Evolutionary conservation across 108 stramenopile species (phyloP).

Genomic region (Schizochytrium sp.): DNA sequence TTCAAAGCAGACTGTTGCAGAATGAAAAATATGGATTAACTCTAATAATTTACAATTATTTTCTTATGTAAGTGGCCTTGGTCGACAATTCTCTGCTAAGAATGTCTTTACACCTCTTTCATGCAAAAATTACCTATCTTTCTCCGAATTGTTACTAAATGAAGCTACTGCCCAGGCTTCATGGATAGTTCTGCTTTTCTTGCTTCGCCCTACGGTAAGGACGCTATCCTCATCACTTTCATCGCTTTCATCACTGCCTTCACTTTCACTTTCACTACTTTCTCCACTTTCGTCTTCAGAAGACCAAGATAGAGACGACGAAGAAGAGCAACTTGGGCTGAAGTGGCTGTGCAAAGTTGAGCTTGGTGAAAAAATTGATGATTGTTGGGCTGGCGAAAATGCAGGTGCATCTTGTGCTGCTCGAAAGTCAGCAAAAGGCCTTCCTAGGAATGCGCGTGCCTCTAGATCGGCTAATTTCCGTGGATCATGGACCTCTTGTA

Average conservation of each 20-base stretch:
- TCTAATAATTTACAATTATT: too few species aligned
- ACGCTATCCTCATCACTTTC: background rate
- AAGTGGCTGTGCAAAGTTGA: background rate
- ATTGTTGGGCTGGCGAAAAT: too few species aligned
- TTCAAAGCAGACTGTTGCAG: background rate
- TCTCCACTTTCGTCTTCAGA: background rate
- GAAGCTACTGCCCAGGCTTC: background rate
- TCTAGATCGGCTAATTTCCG: background rate
- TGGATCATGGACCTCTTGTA: background rate
- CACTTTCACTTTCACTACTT: slow-evolving; percentile 22
- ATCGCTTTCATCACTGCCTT: background rate
- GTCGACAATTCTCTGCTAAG: too few species aligned
- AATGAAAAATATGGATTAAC: too few species aligned
- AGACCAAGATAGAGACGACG: background rate
- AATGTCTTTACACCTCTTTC: too few species aligned
- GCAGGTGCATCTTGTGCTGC: background rate
- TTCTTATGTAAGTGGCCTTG: too few species aligned
- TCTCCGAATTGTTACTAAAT: background rate
- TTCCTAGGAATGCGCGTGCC: background rate
- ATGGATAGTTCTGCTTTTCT: background rate
- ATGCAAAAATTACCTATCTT: background rate
- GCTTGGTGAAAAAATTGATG: background rate
- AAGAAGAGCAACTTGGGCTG: background rate
- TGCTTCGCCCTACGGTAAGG: background rate
- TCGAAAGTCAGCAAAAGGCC: background rate